Conservation (phyloP, 805 yeast species). For the Kodamaea sagamina region DNA sequence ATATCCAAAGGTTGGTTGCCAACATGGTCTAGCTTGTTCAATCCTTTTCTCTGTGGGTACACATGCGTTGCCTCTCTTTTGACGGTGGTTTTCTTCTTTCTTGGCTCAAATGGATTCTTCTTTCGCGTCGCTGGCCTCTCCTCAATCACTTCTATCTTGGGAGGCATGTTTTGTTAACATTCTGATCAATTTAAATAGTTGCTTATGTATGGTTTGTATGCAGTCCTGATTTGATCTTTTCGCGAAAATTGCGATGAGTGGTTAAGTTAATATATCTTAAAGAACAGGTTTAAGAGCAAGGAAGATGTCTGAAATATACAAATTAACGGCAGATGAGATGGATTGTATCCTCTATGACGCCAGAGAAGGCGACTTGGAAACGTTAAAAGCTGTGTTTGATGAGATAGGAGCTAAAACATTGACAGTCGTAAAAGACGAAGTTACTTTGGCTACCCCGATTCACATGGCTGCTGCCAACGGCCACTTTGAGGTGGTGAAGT, state of each 20-base stretch:
- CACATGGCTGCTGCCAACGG: constrained; percentile 98
- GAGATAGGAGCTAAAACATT: constrained; percentile 50
- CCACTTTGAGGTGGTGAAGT: constrained; percentile 66
- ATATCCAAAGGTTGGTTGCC: constrained; percentile 37
- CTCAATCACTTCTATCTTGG: constrained; percentile 25
- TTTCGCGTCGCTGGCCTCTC: not conserved
- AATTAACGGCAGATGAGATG: constrained; percentile 69
- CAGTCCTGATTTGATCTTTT: constrained; percentile 4
- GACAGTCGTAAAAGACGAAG: constrained; percentile 58
- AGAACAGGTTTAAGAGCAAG: too few species aligned
- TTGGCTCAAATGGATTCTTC: constrained; percentile 7
- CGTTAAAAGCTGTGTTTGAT: constrained; percentile 66
- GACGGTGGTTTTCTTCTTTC: constrained; percentile 29
- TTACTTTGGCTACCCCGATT: constrained; percentile 69
- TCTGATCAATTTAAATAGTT: not conserved
- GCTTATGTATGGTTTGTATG: constrained; percentile 4
- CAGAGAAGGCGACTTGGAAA: constrained; percentile 83
- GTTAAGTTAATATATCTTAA: too few species aligned
- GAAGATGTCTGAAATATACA: constrained; percentile 18
- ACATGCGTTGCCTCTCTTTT: constrained; percentile 34
- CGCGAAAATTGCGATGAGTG: constrained; percentile 9
- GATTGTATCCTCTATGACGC: constrained; percentile 83
- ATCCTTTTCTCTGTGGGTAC: constrained; percentile 35
- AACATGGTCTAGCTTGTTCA: constrained; percentile 31
- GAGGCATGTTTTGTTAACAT: constrained; percentile 16